phyloP scores from a whole-genome alignment of 2,329 filamentous ascomycete genomes.

The Fusarium tanahbumbuense region DNA sequence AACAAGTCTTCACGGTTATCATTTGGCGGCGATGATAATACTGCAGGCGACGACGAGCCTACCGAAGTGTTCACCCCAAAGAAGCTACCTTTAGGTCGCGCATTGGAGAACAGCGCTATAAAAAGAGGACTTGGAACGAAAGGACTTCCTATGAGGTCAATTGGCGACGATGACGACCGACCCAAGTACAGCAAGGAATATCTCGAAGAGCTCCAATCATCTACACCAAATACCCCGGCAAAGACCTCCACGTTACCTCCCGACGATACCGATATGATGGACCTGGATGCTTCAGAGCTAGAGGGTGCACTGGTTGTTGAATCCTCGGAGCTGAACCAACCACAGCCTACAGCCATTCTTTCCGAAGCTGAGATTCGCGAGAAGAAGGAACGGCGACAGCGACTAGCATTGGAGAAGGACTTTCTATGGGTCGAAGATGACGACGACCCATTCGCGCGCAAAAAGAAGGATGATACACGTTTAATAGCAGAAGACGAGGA shows the following conservation, averaged over 20 bases:
- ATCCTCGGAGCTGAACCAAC: constrained; percentile 50
- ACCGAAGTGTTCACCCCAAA: constrained; percentile 69
- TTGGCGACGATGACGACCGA: constrained; percentile 72
- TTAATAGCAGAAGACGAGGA: constrained; percentile 90
- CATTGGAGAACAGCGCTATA: constrained; percentile 73
- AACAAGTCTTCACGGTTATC: constrained; percentile 72
- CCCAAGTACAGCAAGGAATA: constrained; percentile 90
- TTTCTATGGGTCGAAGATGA: constrained; percentile 73
- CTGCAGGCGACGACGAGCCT: constrained; percentile 63
- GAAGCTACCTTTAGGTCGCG: constrained; percentile 73
- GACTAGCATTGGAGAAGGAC: constrained; percentile 76
- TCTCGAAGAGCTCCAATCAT: constrained; percentile 84
- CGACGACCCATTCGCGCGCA: constrained; percentile 58
- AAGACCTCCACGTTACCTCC: constrained; percentile 62
- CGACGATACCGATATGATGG: constrained; percentile 63
- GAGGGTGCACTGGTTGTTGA: constrained; percentile 75
- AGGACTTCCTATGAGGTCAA: constrained; percentile 66
- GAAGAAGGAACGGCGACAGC: constrained; percentile 89
- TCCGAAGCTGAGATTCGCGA: constrained; percentile 88
- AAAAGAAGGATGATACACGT: constrained; percentile 76
- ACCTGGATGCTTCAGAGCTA: constrained; percentile 69
- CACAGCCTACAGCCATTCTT: constrained; percentile 68
- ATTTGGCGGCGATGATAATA: constrained; percentile 71
- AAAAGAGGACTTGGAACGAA: constrained; percentile 63
- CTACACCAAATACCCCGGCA: constrained; percentile 84